These are phyloP conservation scores for Boletus pseudo-olivaceus DNA, from an alignment of 768 basidiomycete genomes.

Conservation along the genomic window DNA sequence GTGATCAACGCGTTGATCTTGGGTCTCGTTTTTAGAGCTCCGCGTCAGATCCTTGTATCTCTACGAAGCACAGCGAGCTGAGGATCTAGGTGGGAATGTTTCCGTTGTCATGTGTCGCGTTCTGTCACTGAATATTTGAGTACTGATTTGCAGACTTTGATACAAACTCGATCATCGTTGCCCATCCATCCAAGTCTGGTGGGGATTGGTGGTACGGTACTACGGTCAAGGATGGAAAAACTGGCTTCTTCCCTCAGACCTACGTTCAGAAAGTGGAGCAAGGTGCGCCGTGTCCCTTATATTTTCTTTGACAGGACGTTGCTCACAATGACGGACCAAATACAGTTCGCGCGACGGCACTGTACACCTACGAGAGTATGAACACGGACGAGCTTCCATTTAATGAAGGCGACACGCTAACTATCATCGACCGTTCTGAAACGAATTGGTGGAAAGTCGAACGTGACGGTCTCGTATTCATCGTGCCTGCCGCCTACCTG, in stretches of 20 bases:
- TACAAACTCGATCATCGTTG: conserved; percentile 72
- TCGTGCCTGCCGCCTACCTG: conserved; percentile 90
- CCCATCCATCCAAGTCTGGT: conserved; percentile 80
- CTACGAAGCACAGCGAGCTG: conserved; percentile 81
- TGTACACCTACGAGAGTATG: conserved; percentile 71
- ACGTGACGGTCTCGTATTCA: conserved; percentile 76
- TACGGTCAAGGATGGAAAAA: conserved; percentile 55
- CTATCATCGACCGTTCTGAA: conserved; percentile 80
- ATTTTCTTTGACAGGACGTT: not conserved
- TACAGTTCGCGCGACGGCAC: conserved; percentile 67
- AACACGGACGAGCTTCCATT: conserved; percentile 85
- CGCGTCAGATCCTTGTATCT: conserved; percentile 79
- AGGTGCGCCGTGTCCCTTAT: conserved; percentile 36
- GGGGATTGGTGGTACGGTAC: conserved; percentile 96
- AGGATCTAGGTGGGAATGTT: conserved; percentile 73
- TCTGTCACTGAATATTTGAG: conserved; percentile 1
- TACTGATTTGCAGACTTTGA: conserved; percentile 56
- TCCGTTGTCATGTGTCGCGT: not conserved
- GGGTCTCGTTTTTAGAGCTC: conserved; percentile 44
- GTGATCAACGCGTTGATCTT: not conserved
- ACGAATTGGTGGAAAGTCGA: conserved; percentile 97
- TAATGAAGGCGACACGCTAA: conserved; percentile 71
- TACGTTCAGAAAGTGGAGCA: conserved; percentile 74
- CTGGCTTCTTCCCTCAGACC: conserved; percentile 87
- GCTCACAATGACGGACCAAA: not conserved